These are phyloP conservation scores for Pestalotiopsis sp. DNA, from an alignment of 2,329 filamentous ascomycete species.

Conservation along the genomic window DNA sequence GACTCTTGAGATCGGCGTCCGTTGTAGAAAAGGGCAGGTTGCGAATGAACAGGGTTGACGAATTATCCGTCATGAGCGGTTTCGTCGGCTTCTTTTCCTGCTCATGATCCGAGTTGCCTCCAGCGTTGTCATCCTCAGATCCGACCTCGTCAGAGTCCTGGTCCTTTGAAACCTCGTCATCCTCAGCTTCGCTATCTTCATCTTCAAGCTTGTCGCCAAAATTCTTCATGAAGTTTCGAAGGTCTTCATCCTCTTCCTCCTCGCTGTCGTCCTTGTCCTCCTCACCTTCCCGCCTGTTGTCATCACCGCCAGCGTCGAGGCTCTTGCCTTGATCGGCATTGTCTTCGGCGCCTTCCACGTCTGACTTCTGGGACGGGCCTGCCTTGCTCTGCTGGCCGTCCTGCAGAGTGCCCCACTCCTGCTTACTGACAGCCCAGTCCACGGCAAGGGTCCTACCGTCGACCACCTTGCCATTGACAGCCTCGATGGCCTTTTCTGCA, in stretches of 20 bases:
- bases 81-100: conserved; percentile 40
- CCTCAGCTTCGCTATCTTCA: conserved; percentile 54
- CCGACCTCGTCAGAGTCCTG: conserved; percentile 31
- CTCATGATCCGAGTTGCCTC: conserved; percentile 28
- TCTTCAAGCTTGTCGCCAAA: conserved; percentile 58
- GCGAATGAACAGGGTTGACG: conserved; percentile 84
- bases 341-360: conserved; percentile 30
- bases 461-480: conserved; percentile 85
- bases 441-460: conserved; percentile 89
- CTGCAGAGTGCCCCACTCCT: conserved; percentile 75
- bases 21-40: conserved; percentile 90
- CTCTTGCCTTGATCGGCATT: conserved; percentile 41
- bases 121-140: conserved; percentile 31
- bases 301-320: conserved; percentile 33
- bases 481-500: conserved; percentile 83
- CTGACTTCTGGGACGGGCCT: conserved; percentile 32
- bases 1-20: conserved; percentile 79
- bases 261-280: conserved; percentile 34
- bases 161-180: conserved; percentile 38
- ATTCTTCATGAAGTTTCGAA: conserved; percentile 61
- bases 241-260: conserved; percentile 44
- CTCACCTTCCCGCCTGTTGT: conserved; percentile 33
- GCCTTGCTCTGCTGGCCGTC: conserved; percentile 34
- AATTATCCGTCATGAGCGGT: conserved; percentile 60
- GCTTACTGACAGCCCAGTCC: conserved; percentile 95